phyloP scores from a whole-genome alignment of 2,329 filamentous ascomycete genomes.

The Neopestalotiopsis rosae region DNA sequence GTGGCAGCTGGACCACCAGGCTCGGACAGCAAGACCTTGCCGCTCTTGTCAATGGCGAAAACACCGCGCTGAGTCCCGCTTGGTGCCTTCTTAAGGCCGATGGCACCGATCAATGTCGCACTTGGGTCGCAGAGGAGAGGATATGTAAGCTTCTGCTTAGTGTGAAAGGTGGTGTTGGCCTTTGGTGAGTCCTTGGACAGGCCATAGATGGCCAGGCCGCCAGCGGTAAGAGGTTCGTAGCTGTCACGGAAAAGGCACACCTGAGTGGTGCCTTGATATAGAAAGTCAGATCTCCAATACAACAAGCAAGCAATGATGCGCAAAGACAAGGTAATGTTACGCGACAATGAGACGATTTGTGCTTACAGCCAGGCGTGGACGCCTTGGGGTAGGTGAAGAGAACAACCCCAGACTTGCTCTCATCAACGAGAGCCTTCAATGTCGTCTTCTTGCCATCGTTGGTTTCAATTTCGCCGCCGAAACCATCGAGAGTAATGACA shows the following conservation, averaged over 20 bases:
- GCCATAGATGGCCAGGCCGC: slow-evolving; percentile 86
- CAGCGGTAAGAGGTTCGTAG: slow-evolving; percentile 75
- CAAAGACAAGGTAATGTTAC: neutral
- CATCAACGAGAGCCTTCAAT: slow-evolving; percentile 79
- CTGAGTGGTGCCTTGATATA: slow-evolving; percentile 80
- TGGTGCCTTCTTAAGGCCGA: slow-evolving; percentile 87
- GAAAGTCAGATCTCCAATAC: slow-evolving; percentile 24
- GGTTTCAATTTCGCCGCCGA: slow-evolving; percentile 78
- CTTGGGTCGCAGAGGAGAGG: slow-evolving; percentile 83
- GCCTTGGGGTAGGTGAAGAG: slow-evolving; percentile 96
- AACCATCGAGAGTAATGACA: slow-evolving; percentile 60
- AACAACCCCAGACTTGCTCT: slow-evolving; percentile 85
- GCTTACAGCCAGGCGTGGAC: slow-evolving; percentile 91
- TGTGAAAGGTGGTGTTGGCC: slow-evolving; percentile 90
- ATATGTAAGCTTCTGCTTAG: slow-evolving; percentile 89
- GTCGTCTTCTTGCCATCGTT: slow-evolving; percentile 83
- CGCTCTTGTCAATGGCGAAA: slow-evolving; percentile 82
- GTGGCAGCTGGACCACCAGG: slow-evolving; percentile 80
- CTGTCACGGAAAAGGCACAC: slow-evolving; percentile 91
- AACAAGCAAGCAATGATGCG: neutral
- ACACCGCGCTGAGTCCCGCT: slow-evolving; percentile 86
- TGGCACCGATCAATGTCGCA: slow-evolving; percentile 77
- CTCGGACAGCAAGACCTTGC: slow-evolving; percentile 78
- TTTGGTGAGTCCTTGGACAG: slow-evolving; percentile 88
- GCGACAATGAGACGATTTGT: slow-evolving; percentile 21